Evolutionary conservation across 352 stramenopile species (phyloP).

Genomic region (Thraustochytrium striatum): DNA sequence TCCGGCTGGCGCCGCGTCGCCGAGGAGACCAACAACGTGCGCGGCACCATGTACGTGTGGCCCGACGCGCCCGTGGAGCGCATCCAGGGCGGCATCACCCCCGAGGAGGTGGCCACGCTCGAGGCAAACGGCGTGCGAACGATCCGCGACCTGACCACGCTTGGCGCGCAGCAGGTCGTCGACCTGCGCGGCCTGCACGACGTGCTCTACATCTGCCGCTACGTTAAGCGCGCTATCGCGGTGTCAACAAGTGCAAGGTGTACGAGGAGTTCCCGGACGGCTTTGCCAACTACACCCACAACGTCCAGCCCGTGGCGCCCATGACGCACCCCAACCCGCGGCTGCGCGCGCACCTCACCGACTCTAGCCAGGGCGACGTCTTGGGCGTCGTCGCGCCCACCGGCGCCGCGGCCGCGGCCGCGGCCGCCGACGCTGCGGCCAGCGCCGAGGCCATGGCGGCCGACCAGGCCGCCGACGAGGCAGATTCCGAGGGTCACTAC

Average conservation of each 20-base stretch:
- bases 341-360: no score
- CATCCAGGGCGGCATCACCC: conserved; percentile 55
- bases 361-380: no score
- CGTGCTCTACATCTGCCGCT: conserved; percentile 62
- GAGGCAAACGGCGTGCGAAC: conserved; percentile 64
- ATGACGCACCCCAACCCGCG: conserved; percentile 51
- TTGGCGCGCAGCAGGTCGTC: conserved; percentile 60
- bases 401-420: background rate
- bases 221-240: conserved; percentile 57
- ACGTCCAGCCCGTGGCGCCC: conserved; percentile 53
- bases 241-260: conserved; percentile 63
- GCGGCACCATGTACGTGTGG: conserved; percentile 29
- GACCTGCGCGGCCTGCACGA: conserved; percentile 63
- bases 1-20: background rate
- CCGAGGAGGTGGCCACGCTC: conserved; percentile 62
- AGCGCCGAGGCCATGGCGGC: background rate
- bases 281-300: conserved; percentile 49
- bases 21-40: conserved; percentile 37
- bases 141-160: conserved; percentile 70
- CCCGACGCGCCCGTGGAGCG: conserved; percentile 17
- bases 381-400: no score
- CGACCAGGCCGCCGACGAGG: background rate
- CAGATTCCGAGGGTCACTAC: conserved; percentile 47
- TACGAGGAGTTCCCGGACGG: conserved; percentile 37
- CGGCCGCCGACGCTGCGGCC: conserved; percentile 4